These are phyloP conservation scores for Crucihimalaya himalaica DNA, from an alignment of 345 rosid species.

Conservation along the genomic window DNA sequence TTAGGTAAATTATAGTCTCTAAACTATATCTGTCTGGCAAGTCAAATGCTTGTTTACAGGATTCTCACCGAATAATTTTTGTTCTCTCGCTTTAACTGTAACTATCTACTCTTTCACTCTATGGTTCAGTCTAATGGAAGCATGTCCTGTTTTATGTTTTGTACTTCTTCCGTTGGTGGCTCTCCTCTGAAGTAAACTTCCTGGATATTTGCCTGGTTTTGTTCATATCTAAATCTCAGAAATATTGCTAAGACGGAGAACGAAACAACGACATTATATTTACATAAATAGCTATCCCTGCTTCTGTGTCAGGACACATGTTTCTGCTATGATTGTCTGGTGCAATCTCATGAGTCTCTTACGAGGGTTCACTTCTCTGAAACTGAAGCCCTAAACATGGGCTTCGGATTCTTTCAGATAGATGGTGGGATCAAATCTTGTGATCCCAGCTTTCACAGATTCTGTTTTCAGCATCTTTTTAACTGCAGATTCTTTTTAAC, in stretches of 20 bases:
- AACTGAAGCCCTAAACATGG: constrained; percentile 3
- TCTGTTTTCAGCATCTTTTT: background rate
- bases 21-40: constrained; percentile 32
- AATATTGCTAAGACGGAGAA: constrained; percentile 4
- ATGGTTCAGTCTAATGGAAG: constrained; percentile 31
- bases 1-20: constrained; percentile 36
- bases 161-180: constrained; percentile 9
- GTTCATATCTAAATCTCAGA: background rate
- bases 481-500: background rate
- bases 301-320: constrained; percentile 11
- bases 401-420: background rate
- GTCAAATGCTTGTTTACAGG: constrained; percentile 31
- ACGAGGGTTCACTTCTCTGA: background rate
- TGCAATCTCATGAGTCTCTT: background rate
- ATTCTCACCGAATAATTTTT: constrained; percentile 23
- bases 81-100: constrained; percentile 29
- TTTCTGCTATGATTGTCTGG: constrained; percentile 16
- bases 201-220: constrained; percentile 15
- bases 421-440: constrained; percentile 5
- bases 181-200: constrained; percentile 1
- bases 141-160: constrained; percentile 15
- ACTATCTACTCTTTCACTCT: constrained; percentile 26
- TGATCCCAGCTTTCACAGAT: constrained; percentile 3
- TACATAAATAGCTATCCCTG: background rate
- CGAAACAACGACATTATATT: background rate